phyloP scores from a whole-genome alignment of 2,329 filamentous ascomycete species.

The Arthrobotrys conoides region DNA sequence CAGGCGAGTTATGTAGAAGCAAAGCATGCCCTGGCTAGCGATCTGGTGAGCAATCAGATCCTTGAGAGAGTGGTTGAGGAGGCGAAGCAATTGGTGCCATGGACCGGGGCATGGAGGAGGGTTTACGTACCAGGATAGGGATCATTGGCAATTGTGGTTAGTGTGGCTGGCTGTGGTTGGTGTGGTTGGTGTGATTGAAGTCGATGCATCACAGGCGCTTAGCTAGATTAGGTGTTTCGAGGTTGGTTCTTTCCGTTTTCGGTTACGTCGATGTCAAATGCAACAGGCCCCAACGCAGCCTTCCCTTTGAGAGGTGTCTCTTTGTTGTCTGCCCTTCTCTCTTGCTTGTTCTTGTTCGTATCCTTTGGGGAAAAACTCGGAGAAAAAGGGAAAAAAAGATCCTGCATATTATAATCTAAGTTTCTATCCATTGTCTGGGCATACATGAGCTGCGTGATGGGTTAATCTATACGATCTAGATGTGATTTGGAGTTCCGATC shows the following conservation, averaged over 20 bases:
- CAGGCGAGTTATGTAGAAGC: constrained; percentile 15
- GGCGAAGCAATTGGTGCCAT: constrained; percentile 9
- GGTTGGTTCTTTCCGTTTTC: constrained; percentile 14
- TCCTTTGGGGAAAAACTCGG: not conserved
- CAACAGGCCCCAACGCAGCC: constrained; percentile 16
- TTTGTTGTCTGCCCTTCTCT: too few relatives aligned
- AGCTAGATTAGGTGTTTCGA: not conserved
- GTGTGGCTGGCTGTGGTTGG: constrained; percentile 16
- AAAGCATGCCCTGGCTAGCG: constrained; percentile 8
- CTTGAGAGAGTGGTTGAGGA: constrained; percentile 24
- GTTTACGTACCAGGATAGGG: constrained; percentile 26
- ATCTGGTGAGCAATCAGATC: constrained; percentile 33
- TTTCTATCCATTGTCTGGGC: too few relatives aligned
- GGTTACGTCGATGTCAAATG: constrained; percentile 11
- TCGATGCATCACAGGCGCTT: constrained; percentile 14
- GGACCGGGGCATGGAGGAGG: constrained; percentile 6
- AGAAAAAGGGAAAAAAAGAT: not conserved
- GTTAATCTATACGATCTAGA: too few relatives aligned
- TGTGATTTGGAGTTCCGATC: too few relatives aligned
- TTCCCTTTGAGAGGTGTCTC: not conserved
- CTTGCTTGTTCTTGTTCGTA: not conserved
- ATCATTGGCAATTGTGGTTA: constrained; percentile 7
- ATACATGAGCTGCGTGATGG: too few relatives aligned
- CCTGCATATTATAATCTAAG: not conserved
- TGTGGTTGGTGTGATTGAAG: not conserved